A percentile compares a stretch with the other conserved stretches of the same genome.
Evolutionary conservation across 1,284 basidiomycete species (phyloP).

Genomic region (Spongiforma sp.): DNA sequence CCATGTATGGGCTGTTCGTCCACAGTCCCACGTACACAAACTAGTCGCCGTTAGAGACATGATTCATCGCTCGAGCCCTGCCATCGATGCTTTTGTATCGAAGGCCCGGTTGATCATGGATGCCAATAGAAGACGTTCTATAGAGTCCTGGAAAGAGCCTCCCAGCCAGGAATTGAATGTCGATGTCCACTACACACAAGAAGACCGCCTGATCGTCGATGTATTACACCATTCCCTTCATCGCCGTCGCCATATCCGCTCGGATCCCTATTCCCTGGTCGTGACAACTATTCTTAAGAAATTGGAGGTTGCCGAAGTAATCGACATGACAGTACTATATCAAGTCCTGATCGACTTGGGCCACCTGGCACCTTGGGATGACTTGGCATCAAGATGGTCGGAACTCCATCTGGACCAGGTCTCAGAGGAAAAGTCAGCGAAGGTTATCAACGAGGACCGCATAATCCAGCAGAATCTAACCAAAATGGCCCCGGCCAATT

Average conservation of each 20-base stretch:
- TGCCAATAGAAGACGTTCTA: constrained; percentile 30
- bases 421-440: constrained; percentile 39
- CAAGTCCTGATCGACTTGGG: constrained; percentile 70
- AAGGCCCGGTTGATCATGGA: constrained; percentile 58
- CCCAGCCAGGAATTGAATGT: constrained; percentile 34
- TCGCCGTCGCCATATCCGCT: constrained; percentile 63
- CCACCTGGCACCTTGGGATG: constrained; percentile 77
- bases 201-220: constrained; percentile 69
- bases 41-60: constrained; percentile 61
- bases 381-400: constrained; percentile 48
- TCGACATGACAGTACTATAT: constrained; percentile 48
- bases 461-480: constrained; percentile 39
- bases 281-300: constrained; percentile 68
- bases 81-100: constrained; percentile 59
- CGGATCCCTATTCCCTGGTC: constrained; percentile 62
- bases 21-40: constrained; percentile 61
- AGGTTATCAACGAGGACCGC: constrained; percentile 37
- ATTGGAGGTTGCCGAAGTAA: constrained; percentile 41
- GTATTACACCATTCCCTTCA: constrained; percentile 72
- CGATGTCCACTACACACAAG: constrained; percentile 53
- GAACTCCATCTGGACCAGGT: constrained; percentile 41
- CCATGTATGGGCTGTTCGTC: constrained; percentile 75
- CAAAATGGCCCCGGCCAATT: constrained; percentile 6
- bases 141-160: constrained; percentile 41
- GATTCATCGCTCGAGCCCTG: constrained; percentile 48